phyloP scores from a whole-genome alignment of 2,329 filamentous ascomycete genomes.

The Ophiocordyceps camponoti-saundersi region DNA sequence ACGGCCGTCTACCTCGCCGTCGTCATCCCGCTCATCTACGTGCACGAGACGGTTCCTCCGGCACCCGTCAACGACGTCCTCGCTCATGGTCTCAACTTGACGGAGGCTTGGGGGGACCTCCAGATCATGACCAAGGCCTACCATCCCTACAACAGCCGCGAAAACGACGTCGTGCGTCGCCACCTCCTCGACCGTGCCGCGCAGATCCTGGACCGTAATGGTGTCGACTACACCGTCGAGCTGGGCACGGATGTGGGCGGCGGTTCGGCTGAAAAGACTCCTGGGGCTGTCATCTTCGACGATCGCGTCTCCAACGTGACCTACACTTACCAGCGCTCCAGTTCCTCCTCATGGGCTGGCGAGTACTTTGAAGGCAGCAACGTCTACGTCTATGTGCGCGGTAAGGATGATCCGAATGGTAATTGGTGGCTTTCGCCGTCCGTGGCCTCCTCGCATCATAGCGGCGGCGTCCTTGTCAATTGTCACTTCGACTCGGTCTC shows the following conservation, averaged over 20 bases:
- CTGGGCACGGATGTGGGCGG: slow-evolving; percentile 11
- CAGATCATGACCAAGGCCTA: slow-evolving; percentile 56
- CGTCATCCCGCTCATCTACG: slow-evolving; percentile 51
- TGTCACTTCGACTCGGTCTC: slow-evolving; percentile 89
- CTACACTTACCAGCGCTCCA: slow-evolving; percentile 16
- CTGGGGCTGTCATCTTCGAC: slow-evolving; percentile 52
- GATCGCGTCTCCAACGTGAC: slow-evolving; percentile 69
- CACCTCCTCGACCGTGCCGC: slow-evolving; percentile 60
- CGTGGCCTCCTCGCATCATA: slow-evolving; percentile 30
- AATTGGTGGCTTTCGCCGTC: slow-evolving; percentile 50
- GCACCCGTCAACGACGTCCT: slow-evolving; percentile 34
- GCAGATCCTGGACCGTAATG: slow-evolving; percentile 49
- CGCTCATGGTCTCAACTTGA: slow-evolving; percentile 53
- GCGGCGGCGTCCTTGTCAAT: slow-evolving; percentile 76
- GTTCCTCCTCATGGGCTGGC: slow-evolving; percentile 16
- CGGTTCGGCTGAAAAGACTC: slow-evolving; percentile 2
- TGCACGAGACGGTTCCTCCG: slow-evolving; percentile 61
- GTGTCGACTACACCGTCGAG: slow-evolving; percentile 27
- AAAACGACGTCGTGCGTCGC: slow-evolving; percentile 63
- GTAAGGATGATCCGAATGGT: slow-evolving; percentile 53
- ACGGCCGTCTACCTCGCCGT: slow-evolving; percentile 63
- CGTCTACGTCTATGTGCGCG: slow-evolving; percentile 79
- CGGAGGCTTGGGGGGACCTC: slow-evolving; percentile 75
- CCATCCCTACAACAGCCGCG: slow-evolving; percentile 77
- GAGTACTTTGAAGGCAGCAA: slow-evolving; percentile 90